These are phyloP conservation scores for Phoma sp. DNA, from an alignment of 2,329 filamentous ascomycete species.

Conservation along the genomic window DNA sequence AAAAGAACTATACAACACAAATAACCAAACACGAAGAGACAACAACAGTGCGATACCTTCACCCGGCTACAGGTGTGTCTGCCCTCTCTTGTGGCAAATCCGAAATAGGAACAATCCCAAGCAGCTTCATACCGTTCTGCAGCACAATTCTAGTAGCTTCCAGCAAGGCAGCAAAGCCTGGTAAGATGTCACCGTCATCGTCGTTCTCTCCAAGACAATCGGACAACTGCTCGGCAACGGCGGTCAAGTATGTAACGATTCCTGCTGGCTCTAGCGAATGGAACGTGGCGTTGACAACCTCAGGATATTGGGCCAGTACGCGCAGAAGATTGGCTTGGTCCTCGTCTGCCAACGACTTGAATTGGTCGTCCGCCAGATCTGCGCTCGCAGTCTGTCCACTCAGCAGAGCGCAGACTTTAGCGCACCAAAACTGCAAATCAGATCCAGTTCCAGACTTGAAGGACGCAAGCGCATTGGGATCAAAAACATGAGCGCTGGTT, in stretches of 20 bases:
- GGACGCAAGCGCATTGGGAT: constrained; percentile 29
- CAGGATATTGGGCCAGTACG: constrained; percentile 40
- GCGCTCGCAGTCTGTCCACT: constrained; percentile 10
- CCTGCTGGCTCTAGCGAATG: constrained; percentile 36
- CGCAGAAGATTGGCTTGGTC: constrained; percentile 36
- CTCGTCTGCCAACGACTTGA: constrained; percentile 30
- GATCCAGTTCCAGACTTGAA: constrained; percentile 41
- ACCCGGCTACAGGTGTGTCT: constrained; percentile 33
- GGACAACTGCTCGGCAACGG: constrained; percentile 33
- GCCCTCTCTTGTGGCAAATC: constrained; percentile 24
- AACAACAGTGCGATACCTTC: not conserved
- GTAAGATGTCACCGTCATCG: constrained; percentile 19
- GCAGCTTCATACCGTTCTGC: constrained; percentile 39
- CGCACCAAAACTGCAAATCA: constrained; percentile 41
- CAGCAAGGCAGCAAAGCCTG: constrained; percentile 32
- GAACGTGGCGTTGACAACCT: constrained; percentile 34
- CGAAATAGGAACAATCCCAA: constrained; percentile 31
- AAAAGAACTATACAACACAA: not conserved
- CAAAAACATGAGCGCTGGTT: constrained; percentile 33
- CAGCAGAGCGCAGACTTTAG: constrained; percentile 29
- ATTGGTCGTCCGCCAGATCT: constrained; percentile 32
- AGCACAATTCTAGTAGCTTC: constrained; percentile 38
- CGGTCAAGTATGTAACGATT: constrained; percentile 38
- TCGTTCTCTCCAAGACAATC: constrained; percentile 31
- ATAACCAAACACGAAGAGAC: not conserved